Percentiles rank a stretch among this genome's conserved stretches.
phyloP scores from a whole-genome alignment of 2,329 filamentous ascomycete species.

The Aureobasidium sp. region DNA sequence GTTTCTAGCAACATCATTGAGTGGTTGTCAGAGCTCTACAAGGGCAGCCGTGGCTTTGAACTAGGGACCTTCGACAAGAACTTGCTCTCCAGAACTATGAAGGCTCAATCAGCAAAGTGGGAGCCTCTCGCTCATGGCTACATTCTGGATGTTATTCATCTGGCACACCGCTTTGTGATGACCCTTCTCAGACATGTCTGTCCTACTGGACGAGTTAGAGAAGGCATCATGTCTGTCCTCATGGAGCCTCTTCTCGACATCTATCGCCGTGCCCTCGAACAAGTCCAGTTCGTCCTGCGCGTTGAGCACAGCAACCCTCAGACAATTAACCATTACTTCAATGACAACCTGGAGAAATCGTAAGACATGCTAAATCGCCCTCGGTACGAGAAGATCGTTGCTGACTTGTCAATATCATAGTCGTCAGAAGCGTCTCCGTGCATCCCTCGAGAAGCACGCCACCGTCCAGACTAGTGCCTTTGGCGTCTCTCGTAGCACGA shows the following conservation, averaged over 20 bases:
- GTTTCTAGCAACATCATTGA: conserved; percentile 33
- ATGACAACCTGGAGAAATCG: conserved; percentile 37
- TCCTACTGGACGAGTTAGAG: conserved; percentile 37
- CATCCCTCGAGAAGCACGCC: conserved; percentile 16
- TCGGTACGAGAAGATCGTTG: no score
- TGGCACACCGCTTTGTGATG: conserved; percentile 49
- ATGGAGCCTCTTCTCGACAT: conserved; percentile 38
- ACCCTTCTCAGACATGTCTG: conserved; percentile 39
- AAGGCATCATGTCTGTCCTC: conserved; percentile 39
- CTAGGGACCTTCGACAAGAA: conserved; percentile 42
- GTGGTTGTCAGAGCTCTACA: conserved; percentile 41
- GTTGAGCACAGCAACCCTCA: conserved; percentile 44
- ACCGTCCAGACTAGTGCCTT: neutral
- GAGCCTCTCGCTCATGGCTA: conserved; percentile 41
- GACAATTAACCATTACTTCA: conserved; percentile 51
- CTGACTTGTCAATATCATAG: conserved; percentile 15
- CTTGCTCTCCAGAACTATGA: conserved; percentile 43
- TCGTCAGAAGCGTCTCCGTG: conserved; percentile 18
- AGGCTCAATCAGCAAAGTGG: conserved; percentile 52
- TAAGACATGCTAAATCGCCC: conserved; percentile 17
- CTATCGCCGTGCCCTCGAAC: conserved; percentile 45
- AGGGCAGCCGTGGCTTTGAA: conserved; percentile 46
- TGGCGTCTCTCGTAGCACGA: conserved; percentile 4
- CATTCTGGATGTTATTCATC: conserved; percentile 43
- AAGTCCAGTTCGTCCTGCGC: conserved; percentile 46